Base-by-base conservation (phyloP, 1,139 yeast species). In the Scheffersomyces insectosa region DNA sequence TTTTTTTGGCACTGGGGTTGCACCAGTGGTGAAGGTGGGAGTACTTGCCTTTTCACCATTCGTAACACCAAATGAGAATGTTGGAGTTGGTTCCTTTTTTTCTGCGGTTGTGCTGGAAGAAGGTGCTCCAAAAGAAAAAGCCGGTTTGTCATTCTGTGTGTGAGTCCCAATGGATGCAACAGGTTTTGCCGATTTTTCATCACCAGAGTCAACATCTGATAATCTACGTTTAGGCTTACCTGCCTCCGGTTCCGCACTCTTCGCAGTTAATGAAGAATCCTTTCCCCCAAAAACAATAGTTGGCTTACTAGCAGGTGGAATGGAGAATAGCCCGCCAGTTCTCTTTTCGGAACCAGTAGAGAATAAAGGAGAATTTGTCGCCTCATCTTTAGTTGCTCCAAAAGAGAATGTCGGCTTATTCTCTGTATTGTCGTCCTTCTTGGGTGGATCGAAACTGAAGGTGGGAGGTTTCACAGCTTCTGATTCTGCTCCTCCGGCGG, bases 41-140 rank as follows among this genome's bases (percentile, higher is more conserved):
- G 41, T 14, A 9, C 5, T 23, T 33, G 39, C 41, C 32, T 36
- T 42, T 3, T 30, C 29, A 37, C 33, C 37, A 33, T 41, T 36
- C 20, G 33, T 49, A 4, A 36, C 36, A 11, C 52, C 53, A 39
- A 51, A 51, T 8, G 47, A 37, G 29, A 50, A 44, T 16, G 23
- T 34, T 14, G 44, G 44, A 12, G 44, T 32, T 3, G n/a, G 33
- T 29, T 20, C 37, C 23, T 20, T 10, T 12, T 30, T n/a, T 30
- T 30, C 33, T 30, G 25, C 2, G 5, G 8, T 8, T 4, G 4
- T n/a, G 46, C 31, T 29, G 39, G 12, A 43, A 13, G 34, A 12
- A 5, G 38, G 30, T 1, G 42, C 13, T 23, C 33, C 9, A 28
- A 37, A 28, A 6, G 42, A 28, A 28, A 42, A 39, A 3, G 39